Conservation (phyloP, 2,329 filamentous ascomycete species). For the Neofusicoccum cordaticola region DNA sequence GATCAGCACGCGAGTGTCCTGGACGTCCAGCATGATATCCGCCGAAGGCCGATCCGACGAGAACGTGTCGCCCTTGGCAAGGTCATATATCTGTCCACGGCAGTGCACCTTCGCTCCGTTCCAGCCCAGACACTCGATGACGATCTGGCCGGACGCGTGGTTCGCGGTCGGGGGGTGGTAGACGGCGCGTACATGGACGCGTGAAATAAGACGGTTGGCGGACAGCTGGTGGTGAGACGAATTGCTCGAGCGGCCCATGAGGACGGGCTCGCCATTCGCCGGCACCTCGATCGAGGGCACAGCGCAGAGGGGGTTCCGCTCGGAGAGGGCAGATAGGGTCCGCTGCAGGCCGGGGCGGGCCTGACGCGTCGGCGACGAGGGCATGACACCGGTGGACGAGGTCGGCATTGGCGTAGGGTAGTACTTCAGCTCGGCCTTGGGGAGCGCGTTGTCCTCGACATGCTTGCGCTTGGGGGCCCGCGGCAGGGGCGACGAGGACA, state of each 20-base stretch:
- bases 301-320: slow-evolving; percentile 77
- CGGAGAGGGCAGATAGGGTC: slow-evolving; percentile 64
- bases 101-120: slow-evolving; percentile 93
- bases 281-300: slow-evolving; percentile 81
- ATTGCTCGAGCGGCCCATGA: slow-evolving; percentile 91
- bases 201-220: slow-evolving; percentile 86
- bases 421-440: slow-evolving; percentile 56
- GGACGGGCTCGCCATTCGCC: slow-evolving; percentile 74
- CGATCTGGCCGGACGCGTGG: slow-evolving; percentile 72
- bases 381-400: slow-evolving; percentile 86
- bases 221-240: slow-evolving; percentile 95
- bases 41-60: slow-evolving; percentile 82
- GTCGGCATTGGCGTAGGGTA: slow-evolving; percentile 95
- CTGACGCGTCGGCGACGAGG: slow-evolving; percentile 66
- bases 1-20: slow-evolving; percentile 84
- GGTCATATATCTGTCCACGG: slow-evolving; percentile 79
- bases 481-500: slow-evolving; percentile 76
- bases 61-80: slow-evolving; percentile 85
- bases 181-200: slow-evolving; percentile 84
- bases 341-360: slow-evolving; percentile 55
- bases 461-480: slow-evolving; percentile 64
- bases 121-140: slow-evolving; percentile 91
- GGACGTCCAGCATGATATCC: slow-evolving; percentile 93
- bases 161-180: slow-evolving; percentile 70
- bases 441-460: slow-evolving; percentile 45